Evolutionary conservation across 2,329 filamentous ascomycete species (phyloP).

Genomic region (Endoconidiophora polonica): DNA sequence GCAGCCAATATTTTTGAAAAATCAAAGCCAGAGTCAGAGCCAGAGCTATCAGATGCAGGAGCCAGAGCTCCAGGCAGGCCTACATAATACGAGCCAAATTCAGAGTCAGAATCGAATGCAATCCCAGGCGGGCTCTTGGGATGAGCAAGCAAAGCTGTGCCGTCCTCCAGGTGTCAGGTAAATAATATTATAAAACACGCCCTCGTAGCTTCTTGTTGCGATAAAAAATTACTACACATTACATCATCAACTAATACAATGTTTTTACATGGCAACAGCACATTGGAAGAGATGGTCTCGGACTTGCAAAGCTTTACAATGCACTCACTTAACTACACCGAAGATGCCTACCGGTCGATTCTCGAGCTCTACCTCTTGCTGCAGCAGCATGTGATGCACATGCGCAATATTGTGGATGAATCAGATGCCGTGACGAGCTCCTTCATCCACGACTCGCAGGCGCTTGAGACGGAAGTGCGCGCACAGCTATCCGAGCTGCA

Average conservation of each 20-base stretch:
- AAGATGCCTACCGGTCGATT: constrained; percentile 58
- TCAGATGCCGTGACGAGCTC: constrained; percentile 39
- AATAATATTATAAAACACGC: not conserved
- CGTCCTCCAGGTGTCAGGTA: constrained; percentile 8
- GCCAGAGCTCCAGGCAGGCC: not conserved
- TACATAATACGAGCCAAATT: not conserved
- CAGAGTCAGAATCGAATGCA: constrained; percentile 4
- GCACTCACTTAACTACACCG: constrained; percentile 46
- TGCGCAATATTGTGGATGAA: constrained; percentile 50
- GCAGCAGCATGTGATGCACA: constrained; percentile 43
- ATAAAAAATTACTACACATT: not conserved
- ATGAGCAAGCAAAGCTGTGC: constrained; percentile 10
- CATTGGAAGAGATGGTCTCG: constrained; percentile 10
- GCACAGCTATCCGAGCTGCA: constrained; percentile 32
- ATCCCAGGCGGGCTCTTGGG: constrained; percentile 2
- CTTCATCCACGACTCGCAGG: constrained; percentile 43
- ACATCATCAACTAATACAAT: not conserved
- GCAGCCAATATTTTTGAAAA: not conserved
- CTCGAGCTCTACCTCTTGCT: constrained; percentile 50
- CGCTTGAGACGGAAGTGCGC: constrained; percentile 42
- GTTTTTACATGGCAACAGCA: constrained; percentile 1
- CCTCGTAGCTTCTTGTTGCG: too few relatives aligned
- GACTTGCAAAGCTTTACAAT: constrained; percentile 42
- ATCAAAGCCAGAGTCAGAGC: not conserved
- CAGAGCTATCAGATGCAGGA: not conserved